Percentiles rank a stretch among this genome's conserved stretches.
Evolutionary conservation across 1,139 yeast genomes (phyloP).

Genomic region (Saccharomyces hybrid): DNA sequence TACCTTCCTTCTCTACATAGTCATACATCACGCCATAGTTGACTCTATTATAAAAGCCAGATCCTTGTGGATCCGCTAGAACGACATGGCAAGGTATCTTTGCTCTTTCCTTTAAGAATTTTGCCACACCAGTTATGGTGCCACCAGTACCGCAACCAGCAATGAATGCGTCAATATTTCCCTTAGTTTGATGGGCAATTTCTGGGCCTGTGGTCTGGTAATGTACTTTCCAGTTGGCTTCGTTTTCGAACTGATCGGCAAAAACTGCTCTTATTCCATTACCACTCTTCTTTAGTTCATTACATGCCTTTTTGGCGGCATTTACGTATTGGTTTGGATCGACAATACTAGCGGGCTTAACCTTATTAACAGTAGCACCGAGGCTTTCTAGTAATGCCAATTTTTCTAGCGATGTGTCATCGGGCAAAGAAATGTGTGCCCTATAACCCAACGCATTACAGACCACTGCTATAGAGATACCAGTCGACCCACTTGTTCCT

Average conservation of each 20-base stretch:
- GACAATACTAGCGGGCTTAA: constrained; percentile 90
- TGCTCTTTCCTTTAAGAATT: constrained; percentile 50
- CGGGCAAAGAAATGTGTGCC: constrained; percentile 90
- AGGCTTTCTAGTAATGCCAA: constrained; percentile 57
- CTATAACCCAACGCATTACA: constrained; percentile 83
- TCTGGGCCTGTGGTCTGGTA: constrained; percentile 86
- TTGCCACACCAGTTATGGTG: constrained; percentile 59
- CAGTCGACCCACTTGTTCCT: constrained; percentile 95
- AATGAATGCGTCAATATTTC: constrained; percentile 63
- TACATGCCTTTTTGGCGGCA: constrained; percentile 65
- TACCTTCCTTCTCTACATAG: constrained; percentile 80
- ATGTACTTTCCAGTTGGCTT: constrained; percentile 81
- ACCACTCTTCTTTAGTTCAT: constrained; percentile 40
- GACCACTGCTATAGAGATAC: constrained; percentile 83
- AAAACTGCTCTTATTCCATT: constrained; percentile 42
- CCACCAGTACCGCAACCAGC: constrained; percentile 66
- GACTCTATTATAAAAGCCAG: constrained; percentile 78
- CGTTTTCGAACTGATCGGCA: constrained; percentile 95
- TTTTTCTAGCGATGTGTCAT: constrained; percentile 85
- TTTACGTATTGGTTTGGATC: constrained; percentile 92
- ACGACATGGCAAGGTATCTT: constrained; percentile 38
- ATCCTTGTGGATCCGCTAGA: constrained; percentile 93
- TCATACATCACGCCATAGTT: constrained; percentile 93
- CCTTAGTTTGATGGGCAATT: constrained; percentile 61
- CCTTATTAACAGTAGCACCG: constrained; percentile 84